Conservation (phyloP, 805 yeast species). For the Vanderwaltozyma verrucispora region DNA sequence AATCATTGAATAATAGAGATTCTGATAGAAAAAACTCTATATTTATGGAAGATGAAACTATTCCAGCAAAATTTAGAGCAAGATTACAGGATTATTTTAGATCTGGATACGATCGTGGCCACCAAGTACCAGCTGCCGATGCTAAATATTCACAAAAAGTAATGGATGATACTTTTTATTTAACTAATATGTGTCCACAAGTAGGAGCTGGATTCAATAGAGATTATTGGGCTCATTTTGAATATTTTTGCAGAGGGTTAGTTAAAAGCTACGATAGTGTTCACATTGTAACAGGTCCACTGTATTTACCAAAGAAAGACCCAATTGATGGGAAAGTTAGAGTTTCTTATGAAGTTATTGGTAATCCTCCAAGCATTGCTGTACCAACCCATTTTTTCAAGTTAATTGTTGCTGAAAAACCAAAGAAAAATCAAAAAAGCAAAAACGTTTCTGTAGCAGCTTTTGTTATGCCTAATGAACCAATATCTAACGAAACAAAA, state of each 20-base stretch:
- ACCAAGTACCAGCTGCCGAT: conserved; percentile 96
- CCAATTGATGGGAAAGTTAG: conserved; percentile 72
- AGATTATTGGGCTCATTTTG: conserved; percentile 97
- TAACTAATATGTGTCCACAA: conserved; percentile 92
- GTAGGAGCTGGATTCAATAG: conserved; percentile 97
- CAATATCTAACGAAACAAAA: conserved; percentile 60
- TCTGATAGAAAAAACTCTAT: conserved; percentile 74
- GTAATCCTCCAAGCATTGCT: conserved; percentile 92
- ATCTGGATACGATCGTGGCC: conserved; percentile 95
- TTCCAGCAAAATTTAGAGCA: conserved; percentile 72
- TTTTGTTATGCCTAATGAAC: conserved; percentile 86
- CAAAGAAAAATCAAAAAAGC: conserved; percentile 27
- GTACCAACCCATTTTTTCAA: conserved; percentile 98
- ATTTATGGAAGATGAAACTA: conserved; percentile 76
- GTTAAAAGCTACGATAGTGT: conserved; percentile 65
- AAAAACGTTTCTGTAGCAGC: conserved; percentile 66
- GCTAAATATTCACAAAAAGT: conserved; percentile 85
- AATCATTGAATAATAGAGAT: conserved; percentile 43
- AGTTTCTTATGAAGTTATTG: conserved; percentile 85
- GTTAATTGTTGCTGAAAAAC: conserved; percentile 72
- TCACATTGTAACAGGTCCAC: conserved; percentile 86
- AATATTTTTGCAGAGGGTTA: conserved; percentile 73
- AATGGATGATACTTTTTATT: conserved; percentile 87
- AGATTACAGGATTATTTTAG: conserved; percentile 79
- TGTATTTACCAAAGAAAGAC: conserved; percentile 70